Percentiles rank a stretch among this genome's conserved stretches.
phyloP scores from a whole-genome alignment of 2,329 filamentous ascomycete genomes.

The Aspergillus viridinutans region DNA sequence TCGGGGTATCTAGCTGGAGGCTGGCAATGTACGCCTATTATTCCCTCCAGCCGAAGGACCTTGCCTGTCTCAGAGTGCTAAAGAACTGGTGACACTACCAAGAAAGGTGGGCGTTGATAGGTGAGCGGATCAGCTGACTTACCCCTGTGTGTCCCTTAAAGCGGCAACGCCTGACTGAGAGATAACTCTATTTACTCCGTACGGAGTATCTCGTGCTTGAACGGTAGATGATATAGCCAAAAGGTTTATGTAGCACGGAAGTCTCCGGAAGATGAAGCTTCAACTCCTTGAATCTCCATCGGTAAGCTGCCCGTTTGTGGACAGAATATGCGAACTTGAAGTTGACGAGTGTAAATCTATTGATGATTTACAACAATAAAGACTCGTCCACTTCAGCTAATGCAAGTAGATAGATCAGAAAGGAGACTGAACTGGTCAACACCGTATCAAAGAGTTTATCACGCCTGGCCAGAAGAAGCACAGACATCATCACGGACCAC shows the following conservation, averaged over 20 bases:
- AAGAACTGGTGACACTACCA: background rate
- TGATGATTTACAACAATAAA: background rate
- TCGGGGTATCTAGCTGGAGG: background rate
- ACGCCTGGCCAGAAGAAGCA: constrained; percentile 3
- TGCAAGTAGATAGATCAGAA: background rate
- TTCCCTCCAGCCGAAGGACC: background rate
- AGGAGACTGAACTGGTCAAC: background rate
- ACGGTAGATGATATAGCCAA: background rate
- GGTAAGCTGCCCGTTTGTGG: background rate
- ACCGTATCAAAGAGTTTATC: background rate
- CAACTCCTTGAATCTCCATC: background rate
- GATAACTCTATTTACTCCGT: background rate
- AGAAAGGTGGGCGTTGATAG: background rate
- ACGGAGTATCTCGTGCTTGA: background rate
- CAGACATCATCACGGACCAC: constrained; percentile 13
- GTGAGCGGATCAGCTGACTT: background rate
- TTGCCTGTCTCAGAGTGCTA: background rate
- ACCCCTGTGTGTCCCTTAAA: background rate
- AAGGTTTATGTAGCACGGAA: background rate
- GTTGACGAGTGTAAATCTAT: background rate
- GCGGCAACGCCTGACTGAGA: background rate
- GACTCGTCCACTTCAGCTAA: background rate
- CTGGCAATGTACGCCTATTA: background rate
- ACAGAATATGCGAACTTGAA: background rate
- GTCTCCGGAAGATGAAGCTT: background rate